Evolutionary conservation across 2,329 filamentous ascomycete genomes (phyloP).

Genomic region (Magnaporthiopsis rhizophila): DNA sequence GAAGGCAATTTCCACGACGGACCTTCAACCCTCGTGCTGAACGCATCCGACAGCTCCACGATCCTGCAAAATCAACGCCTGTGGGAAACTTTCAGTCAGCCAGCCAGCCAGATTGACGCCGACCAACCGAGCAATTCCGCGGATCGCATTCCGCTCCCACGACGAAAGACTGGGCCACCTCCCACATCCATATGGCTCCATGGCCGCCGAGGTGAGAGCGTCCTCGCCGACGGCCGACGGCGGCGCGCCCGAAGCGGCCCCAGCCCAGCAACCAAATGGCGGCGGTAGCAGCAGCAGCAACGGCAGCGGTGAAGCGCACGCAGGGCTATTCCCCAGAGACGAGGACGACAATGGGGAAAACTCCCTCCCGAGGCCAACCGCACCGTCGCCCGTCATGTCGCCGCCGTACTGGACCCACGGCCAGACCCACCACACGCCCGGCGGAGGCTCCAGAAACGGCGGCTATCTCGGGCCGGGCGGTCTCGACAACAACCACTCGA

Average conservation of each 20-base stretch:
- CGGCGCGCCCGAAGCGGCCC: not conserved
- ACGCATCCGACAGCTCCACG: no score
- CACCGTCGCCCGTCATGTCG: constrained; percentile 24
- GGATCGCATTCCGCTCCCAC: no score
- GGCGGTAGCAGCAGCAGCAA: not conserved
- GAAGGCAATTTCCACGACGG: not conserved
- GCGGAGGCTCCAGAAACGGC: constrained; percentile 8
- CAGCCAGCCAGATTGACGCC: not conserved
- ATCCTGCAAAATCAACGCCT: not conserved
- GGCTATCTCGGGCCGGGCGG: constrained; percentile 23
- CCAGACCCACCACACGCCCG: constrained; percentile 6
- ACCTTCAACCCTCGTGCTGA: no score
- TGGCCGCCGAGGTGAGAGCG: constrained; percentile 10
- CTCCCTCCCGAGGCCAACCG: constrained; percentile 7
- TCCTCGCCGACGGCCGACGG: not conserved
- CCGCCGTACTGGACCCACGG: constrained; percentile 38
- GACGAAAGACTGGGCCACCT: no score
- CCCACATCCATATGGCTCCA: constrained; percentile 8
- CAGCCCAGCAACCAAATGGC: not conserved
- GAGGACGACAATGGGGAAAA: constrained; percentile 8
- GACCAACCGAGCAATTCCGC: not conserved
- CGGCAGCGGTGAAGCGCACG: not conserved
- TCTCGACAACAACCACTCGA: constrained; percentile 33
- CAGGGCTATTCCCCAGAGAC: constrained; percentile 4
- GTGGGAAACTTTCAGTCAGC: not conserved